A percentile compares a stretch with the other conserved stretches of the same genome.
Conservation (phyloP, 2,329 filamentous ascomycete genomes). For the Fusarium camptoceras region DNA sequence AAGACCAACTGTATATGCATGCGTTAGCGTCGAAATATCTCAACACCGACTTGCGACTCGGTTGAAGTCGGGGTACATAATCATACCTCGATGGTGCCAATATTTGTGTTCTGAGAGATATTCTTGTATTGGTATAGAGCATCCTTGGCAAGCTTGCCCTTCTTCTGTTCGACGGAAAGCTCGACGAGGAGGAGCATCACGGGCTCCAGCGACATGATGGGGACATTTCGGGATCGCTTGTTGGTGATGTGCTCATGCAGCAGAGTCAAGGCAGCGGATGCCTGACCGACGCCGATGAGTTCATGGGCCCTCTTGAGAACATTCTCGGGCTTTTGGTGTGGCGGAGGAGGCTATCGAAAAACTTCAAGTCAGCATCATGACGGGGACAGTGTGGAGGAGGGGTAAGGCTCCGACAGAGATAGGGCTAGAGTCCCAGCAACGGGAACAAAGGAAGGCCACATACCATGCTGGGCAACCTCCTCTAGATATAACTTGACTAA, state of each 20-base stretch:
- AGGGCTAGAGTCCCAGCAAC: slow-evolving; percentile 20
- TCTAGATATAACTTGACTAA: slow-evolving; percentile 56
- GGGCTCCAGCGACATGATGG: slow-evolving; percentile 94
- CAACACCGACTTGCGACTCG: slow-evolving; percentile 3
- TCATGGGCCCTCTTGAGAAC: slow-evolving; percentile 98
- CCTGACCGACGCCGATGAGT: slow-evolving; percentile 97
- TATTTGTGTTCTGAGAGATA: slow-evolving; percentile 98
- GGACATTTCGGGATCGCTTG: slow-evolving; percentile 96
- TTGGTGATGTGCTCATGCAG: slow-evolving; percentile 99
- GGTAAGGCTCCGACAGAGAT: slow-evolving; percentile 42
- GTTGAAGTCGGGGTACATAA: not conserved
- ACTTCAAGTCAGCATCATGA: slow-evolving; percentile 46
- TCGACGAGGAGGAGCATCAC: slow-evolving; percentile 99
- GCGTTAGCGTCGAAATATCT: slow-evolving; percentile 36
- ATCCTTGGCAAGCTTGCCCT: slow-evolving; percentile 98
- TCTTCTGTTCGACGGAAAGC: slow-evolving; percentile 95
- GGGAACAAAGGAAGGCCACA: slow-evolving; percentile 46
- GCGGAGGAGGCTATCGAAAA: slow-evolving; percentile 82
- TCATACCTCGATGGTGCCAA: slow-evolving; percentile 92
- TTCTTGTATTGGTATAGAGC: slow-evolving; percentile 99
- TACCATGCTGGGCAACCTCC: slow-evolving; percentile 66
- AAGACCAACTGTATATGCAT: slow-evolving; percentile 76
- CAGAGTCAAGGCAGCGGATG: slow-evolving; percentile 89
- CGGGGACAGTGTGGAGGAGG: slow-evolving; percentile 44
- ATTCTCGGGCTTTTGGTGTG: slow-evolving; percentile 98